Base-by-base conservation (phyloP, 768 basidiomycete species). In the Agrocybe praecox region DNA sequence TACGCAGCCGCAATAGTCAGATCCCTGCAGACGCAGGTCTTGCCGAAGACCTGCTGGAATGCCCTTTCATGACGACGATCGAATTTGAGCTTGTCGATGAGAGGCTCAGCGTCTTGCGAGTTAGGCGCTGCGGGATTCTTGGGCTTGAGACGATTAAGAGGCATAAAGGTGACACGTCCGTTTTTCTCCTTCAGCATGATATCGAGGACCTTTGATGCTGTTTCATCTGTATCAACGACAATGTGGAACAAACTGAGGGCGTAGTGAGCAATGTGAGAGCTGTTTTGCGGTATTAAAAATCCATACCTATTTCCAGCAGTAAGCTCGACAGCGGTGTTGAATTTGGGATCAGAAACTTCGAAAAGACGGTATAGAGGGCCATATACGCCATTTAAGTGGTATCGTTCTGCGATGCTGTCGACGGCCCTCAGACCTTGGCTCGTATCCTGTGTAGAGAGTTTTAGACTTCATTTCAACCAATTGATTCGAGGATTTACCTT, bases 121-220 rank as follows among this genome's bases (percentile, higher is more conserved):
- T 89, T 79, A 9, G 88, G 88, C 18, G 84, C 76, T 0, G 82
- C 77, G 1, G 79, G 76, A 34, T 79, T 80, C 60, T 90, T 92
- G 52, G 90, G 89, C 64, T 89, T 88, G 56, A 99, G 85, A 14
- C 97, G 89, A 72, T 98, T 98, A 40, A 99, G 83, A 18, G 97
- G 97, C 89, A 99, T 96, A 75, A 98, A 98, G 0, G 97, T 99
- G 8, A 99, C 92, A 49, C 97, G 88, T 2, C 96, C 97, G 11
- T 86, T 90, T 69, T 91, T 93, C 69, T 98, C 95, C 66, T 87
- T 87, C 64, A 95, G 76, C 96, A 99, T 98, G 61, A 90, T 78
- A 18, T 97, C 92, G 12, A 99, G 84, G n/a, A 98, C 87, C 67
- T 83, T 86, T 2, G 88, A 88, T 0, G 95, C 97, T 0, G 95